phyloP scores from a whole-genome alignment of 768 basidiomycete genomes.

The Infundibulicybe gibba region DNA sequence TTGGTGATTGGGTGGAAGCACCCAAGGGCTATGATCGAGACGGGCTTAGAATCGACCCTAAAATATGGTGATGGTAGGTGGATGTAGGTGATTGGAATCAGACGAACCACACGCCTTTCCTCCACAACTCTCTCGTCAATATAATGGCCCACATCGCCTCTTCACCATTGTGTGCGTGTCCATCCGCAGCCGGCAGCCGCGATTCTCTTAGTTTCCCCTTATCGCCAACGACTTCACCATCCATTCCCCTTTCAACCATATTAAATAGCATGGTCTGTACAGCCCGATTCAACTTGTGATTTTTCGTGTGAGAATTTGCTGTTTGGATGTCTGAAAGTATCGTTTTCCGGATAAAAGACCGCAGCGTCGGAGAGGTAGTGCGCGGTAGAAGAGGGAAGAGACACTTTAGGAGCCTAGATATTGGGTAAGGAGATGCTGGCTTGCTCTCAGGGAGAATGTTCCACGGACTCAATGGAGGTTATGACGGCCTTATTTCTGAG shows the following conservation, averaged over 20 bases:
- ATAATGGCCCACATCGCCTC: constrained; percentile 99
- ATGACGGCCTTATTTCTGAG: constrained; percentile 92
- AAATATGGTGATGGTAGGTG: constrained; percentile 2
- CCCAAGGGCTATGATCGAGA: constrained; percentile 86
- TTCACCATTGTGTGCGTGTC: constrained; percentile 50
- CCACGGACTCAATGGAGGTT: constrained; percentile 82
- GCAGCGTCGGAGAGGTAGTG: constrained; percentile 81
- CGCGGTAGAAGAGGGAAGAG: constrained; percentile 96
- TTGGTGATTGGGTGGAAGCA: constrained; percentile 93
- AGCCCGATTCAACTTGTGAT: constrained; percentile 93
- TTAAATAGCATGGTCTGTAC: constrained; percentile 95
- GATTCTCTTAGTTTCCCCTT: constrained; percentile 67
- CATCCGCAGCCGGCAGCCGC: constrained; percentile 32
- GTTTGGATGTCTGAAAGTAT: constrained; percentile 92
- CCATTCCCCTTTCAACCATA: constrained; percentile 94
- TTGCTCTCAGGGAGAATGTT: too few relatives aligned
- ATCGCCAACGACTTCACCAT: constrained; percentile 74
- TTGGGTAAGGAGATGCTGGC: too few relatives aligned
- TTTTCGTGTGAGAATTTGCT: constrained; percentile 84
- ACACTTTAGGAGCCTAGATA: constrained; percentile 72
- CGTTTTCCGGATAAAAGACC: constrained; percentile 85
- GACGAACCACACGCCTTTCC: constrained; percentile 80
- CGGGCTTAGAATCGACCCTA: constrained; percentile 89
- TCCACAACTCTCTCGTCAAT: constrained; percentile 91
- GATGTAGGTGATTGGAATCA: neutral